Base-by-base conservation (phyloP, 1,284 basidiomycete genomes). In the Ustilago trichophora region DNA sequence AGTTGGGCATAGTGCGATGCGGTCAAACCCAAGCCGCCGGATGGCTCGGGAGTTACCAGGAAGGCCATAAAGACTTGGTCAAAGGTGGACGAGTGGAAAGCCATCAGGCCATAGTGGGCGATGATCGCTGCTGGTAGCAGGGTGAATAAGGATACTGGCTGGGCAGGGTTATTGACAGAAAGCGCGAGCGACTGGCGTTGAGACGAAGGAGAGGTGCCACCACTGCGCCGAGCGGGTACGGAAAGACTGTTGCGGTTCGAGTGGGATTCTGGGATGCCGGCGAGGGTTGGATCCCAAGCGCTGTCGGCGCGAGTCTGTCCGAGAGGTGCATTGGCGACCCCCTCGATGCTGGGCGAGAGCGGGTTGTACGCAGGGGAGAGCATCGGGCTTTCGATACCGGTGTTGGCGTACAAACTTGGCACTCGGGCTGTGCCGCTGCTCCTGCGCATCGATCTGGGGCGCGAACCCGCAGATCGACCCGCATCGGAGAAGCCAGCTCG, bases 31-130 rank as follows among this genome's bases (percentile, higher is more conserved):
- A 82, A 46, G 0, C 80, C 80, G 7, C 80, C 80, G 1, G 75
- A 77, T 5, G 58, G 50, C 22, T 69, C 66, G 6, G 78, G 78
- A 6, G 79, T 81, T 0, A 82, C 80, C 12, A 82, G 66, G 44
- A 81, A 82, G 3, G 80, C 72, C 76, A 82, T 77, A 49, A 82
- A 82, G 12, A 82, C 72, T 40, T 81, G 80, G 34, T 82, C 80
- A 45, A 81, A 82, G 0, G 77, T 80, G 12, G 80, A 70, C 7
- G 76, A 75, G 59, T 81, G 80, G 53, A 80, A 78, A 1, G 77
- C 72, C 49, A 82, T 48, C 24, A 78, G 33, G 1, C 72, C 76
- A 42, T 81, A 82, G 46, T 82, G 80, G 18, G 69, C 75, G 33
- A 82, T 80, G 33, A 80, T 76, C 25, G 63, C 73, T 18, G 76